Percentiles rank a stretch among this genome's conserved stretches.
Evolutionary conservation across 768 basidiomycete genomes (phyloP).

Genomic region (Macrocybe gigantea): DNA sequence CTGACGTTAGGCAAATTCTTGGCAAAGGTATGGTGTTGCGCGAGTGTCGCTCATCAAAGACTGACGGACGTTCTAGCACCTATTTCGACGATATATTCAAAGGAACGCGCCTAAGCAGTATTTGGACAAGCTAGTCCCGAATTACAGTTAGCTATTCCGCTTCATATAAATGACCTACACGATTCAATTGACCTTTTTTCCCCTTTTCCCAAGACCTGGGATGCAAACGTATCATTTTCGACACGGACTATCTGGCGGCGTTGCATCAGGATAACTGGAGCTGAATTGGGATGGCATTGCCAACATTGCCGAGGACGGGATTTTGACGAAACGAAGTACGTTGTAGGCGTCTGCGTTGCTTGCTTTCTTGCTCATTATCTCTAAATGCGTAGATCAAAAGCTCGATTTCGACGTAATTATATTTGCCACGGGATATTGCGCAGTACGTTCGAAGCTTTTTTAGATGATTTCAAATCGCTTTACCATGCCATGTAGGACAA

Average conservation of each 20-base stretch:
- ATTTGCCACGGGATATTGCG: conserved; percentile 29
- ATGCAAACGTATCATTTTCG: conserved; percentile 49
- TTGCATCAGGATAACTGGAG: conserved; percentile 40
- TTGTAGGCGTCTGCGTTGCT: neutral
- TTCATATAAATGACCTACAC: too few relatives aligned
- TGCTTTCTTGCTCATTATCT: conserved; percentile 3
- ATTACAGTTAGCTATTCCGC: conserved; percentile 29
- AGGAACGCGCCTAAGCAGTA: conserved; percentile 39
- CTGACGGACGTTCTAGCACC: neutral
- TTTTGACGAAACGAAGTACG: conserved; percentile 33
- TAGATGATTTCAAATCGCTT: neutral
- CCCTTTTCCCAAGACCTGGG: conserved; percentile 17
- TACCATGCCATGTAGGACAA: conserved; percentile 17
- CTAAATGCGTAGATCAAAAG: conserved; percentile 21
- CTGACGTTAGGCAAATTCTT: too few relatives aligned
- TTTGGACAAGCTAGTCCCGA: conserved; percentile 38
- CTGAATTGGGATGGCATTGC: conserved; percentile 37
- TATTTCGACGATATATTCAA: conserved; percentile 26
- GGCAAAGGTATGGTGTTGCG: neutral
- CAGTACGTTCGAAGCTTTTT: conserved; percentile 13
- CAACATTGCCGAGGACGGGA: conserved; percentile 32
- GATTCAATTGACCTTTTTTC: neutral
- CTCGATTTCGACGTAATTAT: conserved; percentile 33
- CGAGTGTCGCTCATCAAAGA: neutral
- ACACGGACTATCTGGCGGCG: conserved; percentile 38